phyloP scores from a whole-genome alignment of 192 early-diverging fungal genomes.

The Backusella australiensis region DNA sequence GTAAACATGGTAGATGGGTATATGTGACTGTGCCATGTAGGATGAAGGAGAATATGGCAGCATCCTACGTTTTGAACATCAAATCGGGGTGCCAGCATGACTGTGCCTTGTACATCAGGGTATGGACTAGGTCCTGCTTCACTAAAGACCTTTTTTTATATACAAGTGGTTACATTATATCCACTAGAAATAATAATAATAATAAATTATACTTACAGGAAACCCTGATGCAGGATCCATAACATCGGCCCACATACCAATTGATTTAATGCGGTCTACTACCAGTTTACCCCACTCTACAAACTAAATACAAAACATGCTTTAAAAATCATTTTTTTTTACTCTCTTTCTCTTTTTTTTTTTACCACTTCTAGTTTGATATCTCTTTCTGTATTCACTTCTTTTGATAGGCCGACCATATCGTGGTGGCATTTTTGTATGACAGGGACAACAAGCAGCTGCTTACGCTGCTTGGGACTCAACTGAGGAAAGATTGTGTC shows the following conservation, averaged over 20 bases:
- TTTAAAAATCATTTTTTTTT: no score
- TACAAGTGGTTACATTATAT: no score
- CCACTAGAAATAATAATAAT: no score
- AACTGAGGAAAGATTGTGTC: conserved; percentile 68
- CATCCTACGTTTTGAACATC: conserved; percentile 74
- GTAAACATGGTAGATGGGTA: conserved; percentile 91
- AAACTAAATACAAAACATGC: conserved; percentile 38
- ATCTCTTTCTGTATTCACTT: conserved; percentile 79
- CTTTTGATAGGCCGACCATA: conserved; percentile 70
- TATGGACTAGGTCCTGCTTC: conserved; percentile 73
- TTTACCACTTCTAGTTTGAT: conserved; percentile 73
- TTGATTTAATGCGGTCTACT: conserved; percentile 46
- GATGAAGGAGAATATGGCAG: conserved; percentile 84
- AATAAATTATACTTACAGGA: conserved; percentile 54
- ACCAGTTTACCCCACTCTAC: conserved; percentile 66
- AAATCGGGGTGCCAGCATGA: conserved; percentile 70
- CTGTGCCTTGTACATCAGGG: conserved; percentile 86
- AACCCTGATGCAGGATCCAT: conserved; percentile 91
- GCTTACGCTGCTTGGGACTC: conserved; percentile 33
- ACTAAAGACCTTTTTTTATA: conserved; percentile 44
- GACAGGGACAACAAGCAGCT: conserved; percentile 74
- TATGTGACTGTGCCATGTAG: conserved; percentile 84
- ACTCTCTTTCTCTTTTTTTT: not conserved
- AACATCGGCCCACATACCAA: conserved; percentile 84
- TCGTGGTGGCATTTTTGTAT: conserved; percentile 77